Percentiles rank a stretch among this genome's conserved stretches.
Evolutionary conservation across 2,329 filamentous ascomycete genomes (phyloP).

Genomic region (Epichloe bromicola): DNA sequence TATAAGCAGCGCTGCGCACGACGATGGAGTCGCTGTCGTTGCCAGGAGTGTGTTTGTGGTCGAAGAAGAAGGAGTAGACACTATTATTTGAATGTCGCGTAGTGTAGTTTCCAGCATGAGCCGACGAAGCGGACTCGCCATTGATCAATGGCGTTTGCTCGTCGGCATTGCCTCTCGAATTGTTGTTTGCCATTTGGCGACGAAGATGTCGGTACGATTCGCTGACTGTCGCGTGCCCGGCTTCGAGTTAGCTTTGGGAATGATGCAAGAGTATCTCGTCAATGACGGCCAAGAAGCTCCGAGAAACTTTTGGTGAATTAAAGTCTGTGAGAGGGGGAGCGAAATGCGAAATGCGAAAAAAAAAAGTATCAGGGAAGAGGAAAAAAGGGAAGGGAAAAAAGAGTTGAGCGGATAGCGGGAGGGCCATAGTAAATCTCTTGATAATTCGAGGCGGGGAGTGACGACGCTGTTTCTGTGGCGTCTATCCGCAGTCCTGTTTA

Average conservation of each 20-base stretch:
- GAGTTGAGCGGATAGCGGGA: not conserved
- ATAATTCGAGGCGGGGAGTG: not conserved
- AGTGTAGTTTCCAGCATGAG: constrained; percentile 10
- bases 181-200: constrained; percentile 22
- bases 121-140: constrained; percentile 17
- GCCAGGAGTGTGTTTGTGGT: constrained; percentile 37
- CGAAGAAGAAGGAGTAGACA: constrained; percentile 33
- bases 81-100: constrained; percentile 11
- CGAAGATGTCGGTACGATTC: constrained; percentile 6
- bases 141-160: constrained; percentile 32
- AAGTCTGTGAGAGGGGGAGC: not conserved
- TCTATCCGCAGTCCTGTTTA: not conserved
- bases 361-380: not conserved
- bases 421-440: not conserved
- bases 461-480: not conserved
- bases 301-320: not conserved
- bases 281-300: not conserved
- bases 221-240: constrained; percentile 1
- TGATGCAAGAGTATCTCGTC: not conserved
- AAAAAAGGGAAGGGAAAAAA: not conserved
- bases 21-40: constrained; percentile 32
- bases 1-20: constrained; percentile 32
- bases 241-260: not conserved
- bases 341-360: not conserved
- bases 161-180: constrained; percentile 13